These are phyloP conservation scores for Lobosporangium transversale DNA, from an alignment of 192 early-diverging fungal species.

Conservation along the genomic window DNA sequence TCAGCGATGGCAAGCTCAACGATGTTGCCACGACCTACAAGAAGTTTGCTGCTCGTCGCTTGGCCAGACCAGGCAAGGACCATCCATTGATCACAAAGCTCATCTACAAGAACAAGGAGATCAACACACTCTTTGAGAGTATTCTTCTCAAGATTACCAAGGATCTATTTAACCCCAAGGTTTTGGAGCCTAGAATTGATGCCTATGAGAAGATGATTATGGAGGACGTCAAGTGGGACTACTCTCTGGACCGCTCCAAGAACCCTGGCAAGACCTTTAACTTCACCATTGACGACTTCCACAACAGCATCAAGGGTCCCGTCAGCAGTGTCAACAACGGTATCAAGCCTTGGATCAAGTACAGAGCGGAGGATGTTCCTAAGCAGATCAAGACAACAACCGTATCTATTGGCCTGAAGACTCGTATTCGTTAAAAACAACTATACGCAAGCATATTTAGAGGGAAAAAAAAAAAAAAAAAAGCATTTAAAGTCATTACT, in stretches of 20 bases:
- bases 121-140: constrained; percentile 49
- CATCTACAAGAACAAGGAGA: constrained; percentile 47
- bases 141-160: constrained; percentile 54
- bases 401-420: too few relatives aligned
- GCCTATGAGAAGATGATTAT: constrained; percentile 52
- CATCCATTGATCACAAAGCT: constrained; percentile 38
- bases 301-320: not conserved
- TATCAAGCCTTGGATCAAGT: constrained; percentile 20
- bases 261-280: constrained; percentile 24
- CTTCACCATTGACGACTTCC: constrained; percentile 20
- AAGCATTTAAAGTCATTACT: too few relatives aligned
- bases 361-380: not conserved
- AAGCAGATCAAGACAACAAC: not conserved
- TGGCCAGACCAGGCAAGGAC: constrained; percentile 40
- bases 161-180: constrained; percentile 55
- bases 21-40: not conserved
- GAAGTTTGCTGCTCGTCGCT: constrained; percentile 27
- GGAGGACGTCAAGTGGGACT: constrained; percentile 57
- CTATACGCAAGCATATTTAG: too few relatives aligned
- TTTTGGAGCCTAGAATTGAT: constrained; percentile 42
- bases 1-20: constrained; percentile 14
- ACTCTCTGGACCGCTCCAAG: constrained; percentile 14
- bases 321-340: constrained; percentile 16
- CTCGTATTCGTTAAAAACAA: too few relatives aligned
- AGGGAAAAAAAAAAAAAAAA: too few relatives aligned